phyloP scores from a whole-genome alignment of 495 filamentous ascomycete genomes.

The Aspergillus heteromorphus region DNA sequence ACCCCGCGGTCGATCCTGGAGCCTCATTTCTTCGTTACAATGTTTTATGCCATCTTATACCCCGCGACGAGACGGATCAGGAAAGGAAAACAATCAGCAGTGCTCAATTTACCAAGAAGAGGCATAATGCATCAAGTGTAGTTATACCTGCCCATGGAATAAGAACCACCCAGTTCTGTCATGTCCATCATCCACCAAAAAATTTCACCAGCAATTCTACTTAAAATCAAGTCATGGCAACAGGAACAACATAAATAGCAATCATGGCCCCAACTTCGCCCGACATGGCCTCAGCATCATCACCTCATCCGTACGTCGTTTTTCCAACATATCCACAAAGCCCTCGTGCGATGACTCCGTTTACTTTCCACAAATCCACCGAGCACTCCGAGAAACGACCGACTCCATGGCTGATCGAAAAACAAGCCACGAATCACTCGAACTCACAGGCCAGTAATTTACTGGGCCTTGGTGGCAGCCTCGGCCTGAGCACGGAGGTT shows the following conservation, averaged over 20 bases:
- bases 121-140: conserved; percentile 19
- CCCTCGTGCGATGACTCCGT: conserved; percentile 6
- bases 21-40: background rate
- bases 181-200: conserved; percentile 5
- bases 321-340: conserved; percentile 4
- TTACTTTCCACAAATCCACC: conserved; percentile 2
- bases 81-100: conserved; percentile 3
- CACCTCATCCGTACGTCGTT: conserved; percentile 2
- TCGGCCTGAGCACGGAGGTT: conserved; percentile 90
- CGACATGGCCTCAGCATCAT: background rate
- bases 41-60: conserved; percentile 1
- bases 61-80: background rate
- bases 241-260: conserved; percentile 6
- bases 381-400: conserved; percentile 11
- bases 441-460: conserved; percentile 11
- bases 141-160: conserved; percentile 10
- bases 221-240: conserved; percentile 16
- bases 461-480: conserved; percentile 53
- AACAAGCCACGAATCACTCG: conserved; percentile 5
- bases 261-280: conserved; percentile 4
- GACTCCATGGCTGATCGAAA: background rate
- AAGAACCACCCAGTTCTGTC: conserved; percentile 2
- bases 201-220: conserved; percentile 13
- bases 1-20: conserved; percentile 6
- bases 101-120: conserved; percentile 19